Base-by-base conservation (phyloP, 306 rosid genomes). In the Pachyrhizus erosus region DNA sequence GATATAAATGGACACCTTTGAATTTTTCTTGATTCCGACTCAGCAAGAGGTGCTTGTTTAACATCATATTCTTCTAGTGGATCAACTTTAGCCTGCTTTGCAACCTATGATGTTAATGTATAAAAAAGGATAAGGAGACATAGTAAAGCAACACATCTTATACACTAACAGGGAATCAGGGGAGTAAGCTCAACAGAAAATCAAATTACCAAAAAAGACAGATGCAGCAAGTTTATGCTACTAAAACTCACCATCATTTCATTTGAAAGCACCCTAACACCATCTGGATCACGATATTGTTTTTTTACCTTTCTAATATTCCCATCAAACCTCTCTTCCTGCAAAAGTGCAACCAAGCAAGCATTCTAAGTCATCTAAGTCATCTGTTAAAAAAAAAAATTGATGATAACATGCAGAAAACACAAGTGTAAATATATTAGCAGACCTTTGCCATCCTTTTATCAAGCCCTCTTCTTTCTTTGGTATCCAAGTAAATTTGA, bases 221-320 rank as follows among this genome's bases (percentile, higher is more conserved):
- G 5, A 62, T 31, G 70, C 23, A 31, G 18, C 12, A 62, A 42
- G 54, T 66, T 80, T 74, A 62, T 71, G 73, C 67, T 79, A 65
- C 79, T 78, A 77, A 78, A 86, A 89, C 98, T 85, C 89, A 93
- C 97, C 81, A 1, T 79, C 79, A 76, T 81, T 83, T 91, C 98
- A 88, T 89, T 88, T 58, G 94, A 46, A 75, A 79, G 87, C 87
- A 80, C 83, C 88, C 60, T 87, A 65, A 76, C 86, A 85, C 85
- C 91, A 76, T 82, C 88, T 62, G 84, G 84, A 70, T 82, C 79
- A 54, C 27, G 70, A 60, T 46, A 67, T 29, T 49, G 82, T 87
- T 91, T 93, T 73, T 77, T 80, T 23, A 64, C 79, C 82, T 86
- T 91, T 64, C 71, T 83, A n/a, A n/a, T n/a, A 48, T 88, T 87